Evolutionary conservation across 2,329 filamentous ascomycete genomes (phyloP).

Genomic region (Pseudopithomyces chartarum): DNA sequence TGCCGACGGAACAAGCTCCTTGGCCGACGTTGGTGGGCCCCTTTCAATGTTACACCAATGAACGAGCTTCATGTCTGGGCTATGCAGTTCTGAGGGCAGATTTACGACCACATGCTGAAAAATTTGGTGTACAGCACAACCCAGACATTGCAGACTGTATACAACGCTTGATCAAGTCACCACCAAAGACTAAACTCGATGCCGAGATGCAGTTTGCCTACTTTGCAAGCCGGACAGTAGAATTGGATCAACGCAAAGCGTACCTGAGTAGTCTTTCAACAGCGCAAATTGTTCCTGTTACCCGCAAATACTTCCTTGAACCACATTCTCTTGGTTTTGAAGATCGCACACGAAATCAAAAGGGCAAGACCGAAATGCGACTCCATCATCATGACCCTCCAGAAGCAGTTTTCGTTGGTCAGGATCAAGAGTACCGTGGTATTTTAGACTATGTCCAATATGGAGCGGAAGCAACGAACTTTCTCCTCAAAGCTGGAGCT

Average conservation of each 20-base stretch:
- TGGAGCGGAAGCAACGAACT: conserved; percentile 82
- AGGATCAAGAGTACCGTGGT: conserved; percentile 73
- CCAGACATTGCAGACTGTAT: conserved; percentile 80
- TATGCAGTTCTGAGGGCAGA: conserved; percentile 79
- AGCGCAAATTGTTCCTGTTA: conserved; percentile 46
- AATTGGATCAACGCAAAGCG: conserved; percentile 60
- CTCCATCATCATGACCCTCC: conserved; percentile 66
- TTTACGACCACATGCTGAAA: conserved; percentile 78
- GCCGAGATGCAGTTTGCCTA: conserved; percentile 81
- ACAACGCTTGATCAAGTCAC: conserved; percentile 70
- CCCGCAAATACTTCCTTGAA: conserved; percentile 40
- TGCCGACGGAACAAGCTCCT: conserved; percentile 73
- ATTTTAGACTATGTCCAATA: conserved; percentile 99
- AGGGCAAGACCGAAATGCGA: conserved; percentile 46
- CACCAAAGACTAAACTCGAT: conserved; percentile 68
- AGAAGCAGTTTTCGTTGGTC: conserved; percentile 78
- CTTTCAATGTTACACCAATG: conserved; percentile 80
- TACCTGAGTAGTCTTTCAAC: conserved; percentile 31
- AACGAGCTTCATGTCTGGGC: conserved; percentile 74
- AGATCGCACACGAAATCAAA: conserved; percentile 35
- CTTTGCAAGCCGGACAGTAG: conserved; percentile 75
- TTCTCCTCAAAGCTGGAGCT: conserved; percentile 85
- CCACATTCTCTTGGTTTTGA: conserved; percentile 37
- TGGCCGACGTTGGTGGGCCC: conserved; percentile 70
- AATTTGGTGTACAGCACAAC: conserved; percentile 84